Evolutionary conservation across 2,329 filamentous ascomycete species (phyloP), one percentile per base, ranked within the genome.

Genomic region (Fusarium metavorans): DNA sequence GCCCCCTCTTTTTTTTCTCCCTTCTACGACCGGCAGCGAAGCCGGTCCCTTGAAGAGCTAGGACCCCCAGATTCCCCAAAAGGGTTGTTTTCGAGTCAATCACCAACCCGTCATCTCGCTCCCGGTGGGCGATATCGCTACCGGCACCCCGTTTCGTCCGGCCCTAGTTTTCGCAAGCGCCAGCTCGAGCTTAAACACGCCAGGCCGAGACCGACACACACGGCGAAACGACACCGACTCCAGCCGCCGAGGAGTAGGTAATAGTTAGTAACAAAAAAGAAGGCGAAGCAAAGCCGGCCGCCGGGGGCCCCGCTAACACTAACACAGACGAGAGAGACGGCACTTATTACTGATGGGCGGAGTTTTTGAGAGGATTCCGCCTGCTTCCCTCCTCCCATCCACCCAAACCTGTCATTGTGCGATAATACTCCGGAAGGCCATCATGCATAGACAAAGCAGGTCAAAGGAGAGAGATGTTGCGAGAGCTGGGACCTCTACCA

Each of bases 151-250:
- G 70, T 76, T 62, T 69, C 62, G 34, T 68, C 73, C 63, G 69
- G 67, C 63, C 48, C 74, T 76, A 72, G 73, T 76, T 37, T 37
- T 32, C 39, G 23, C 54, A 52, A 74, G 67, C 68, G 71, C 68
- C 71, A 60, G 43, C 58, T 72, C 39, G 71, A 72, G 71, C 68
- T 74, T 72, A 72, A 74, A 65, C 62, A 74, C 59, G 43, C 73
- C 62, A 75, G 71, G 74, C 71, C 74, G 64, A 73, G 74, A 74
- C 73, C 66, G 48, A 45, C 41, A 50, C 39, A 43, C 45, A 35
- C 54, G 54, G 32, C 54, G 34, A 57, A 57, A 35, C 48, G 41
- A 52, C 43, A 50, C 18, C 32, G n/a, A 60, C 56, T 59, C 27
- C 37, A 30, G 39, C 39, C 48, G 48, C 48, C 48, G 27, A 54